Evolutionary conservation across 2,329 filamentous ascomycete species (phyloP), one percentile per base, ranked within the genome.

Genomic region (Fusarium concolor): DNA sequence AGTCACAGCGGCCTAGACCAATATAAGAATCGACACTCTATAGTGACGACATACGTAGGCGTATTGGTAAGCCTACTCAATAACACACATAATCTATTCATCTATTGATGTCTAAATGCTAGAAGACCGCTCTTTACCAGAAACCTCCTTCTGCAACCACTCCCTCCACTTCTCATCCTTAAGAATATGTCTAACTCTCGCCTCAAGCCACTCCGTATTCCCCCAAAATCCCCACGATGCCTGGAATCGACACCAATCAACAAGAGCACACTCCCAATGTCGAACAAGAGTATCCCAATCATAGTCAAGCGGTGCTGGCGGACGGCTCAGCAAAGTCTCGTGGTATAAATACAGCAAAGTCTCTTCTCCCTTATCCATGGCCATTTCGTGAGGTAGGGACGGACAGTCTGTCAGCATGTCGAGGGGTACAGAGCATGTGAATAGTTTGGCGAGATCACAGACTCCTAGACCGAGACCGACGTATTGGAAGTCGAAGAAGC

Each of bases 401-500:
- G 70, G 62, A 1, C 52, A 46, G 7, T 67, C 71, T 0, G 79
- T 77, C 0, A 91, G 81, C 81, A 90, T 83, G 4, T 77, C 65
- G 9, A 86, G 37, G 0, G 88, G 87, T 0, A 91, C 82, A 3
- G 89, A 90, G 74, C 88, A 90, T 0, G 89, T 91, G 62, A 90
- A 89, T 1, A 91, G 75, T 72, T 91, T 91, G 3, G 88, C 89
- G 0, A 91, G 78, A 73, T 92, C 90, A 66, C 88, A 89, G 0
- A 87, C 88, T 0, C 89, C 89, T 0, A 91, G 74, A 0, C 89
- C 89, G 0, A 90, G 76, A 0, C 90, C 90, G 0, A 86, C 84
- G 67, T 92, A 92, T 68, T 92, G 89, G 56, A 92, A 92, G 73
- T 92, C 90, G 70, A 88, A 91, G 65, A 92, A 89, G 1, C 87